Conservation (phyloP, 306 rosid genomes). For the Sphenostylis stenocarpa region DNA sequence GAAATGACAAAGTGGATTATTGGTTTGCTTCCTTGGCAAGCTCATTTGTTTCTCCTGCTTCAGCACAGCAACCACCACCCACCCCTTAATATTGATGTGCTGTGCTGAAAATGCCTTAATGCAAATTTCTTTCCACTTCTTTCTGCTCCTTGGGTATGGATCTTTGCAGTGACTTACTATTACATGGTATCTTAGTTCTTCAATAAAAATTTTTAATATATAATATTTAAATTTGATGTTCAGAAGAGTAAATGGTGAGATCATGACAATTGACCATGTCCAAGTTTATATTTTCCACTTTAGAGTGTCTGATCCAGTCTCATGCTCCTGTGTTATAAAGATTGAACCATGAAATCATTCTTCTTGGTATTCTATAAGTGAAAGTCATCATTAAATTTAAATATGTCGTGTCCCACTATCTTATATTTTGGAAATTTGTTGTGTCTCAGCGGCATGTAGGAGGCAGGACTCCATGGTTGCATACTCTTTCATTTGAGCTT, state of each 20-base stretch:
- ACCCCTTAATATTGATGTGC: neutral
- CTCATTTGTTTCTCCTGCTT: neutral
- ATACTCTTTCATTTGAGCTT: neutral
- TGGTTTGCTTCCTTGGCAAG: neutral
- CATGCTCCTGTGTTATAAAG: constrained; percentile 1
- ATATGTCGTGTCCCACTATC: no score
- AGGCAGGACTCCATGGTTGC: no score
- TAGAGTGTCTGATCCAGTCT: neutral
- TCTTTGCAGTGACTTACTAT: neutral
- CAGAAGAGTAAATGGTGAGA: neutral
- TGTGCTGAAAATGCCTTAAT: neutral
- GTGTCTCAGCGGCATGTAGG: no score
- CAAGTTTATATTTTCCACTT: neutral
- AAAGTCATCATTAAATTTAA: no score
- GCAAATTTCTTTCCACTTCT: neutral
- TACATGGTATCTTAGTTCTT: neutral
- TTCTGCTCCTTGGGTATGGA: neutral
- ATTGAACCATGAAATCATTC: no score
- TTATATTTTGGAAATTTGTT: no score
- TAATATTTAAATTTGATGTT: neutral
- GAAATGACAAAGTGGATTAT: constrained; percentile 4
- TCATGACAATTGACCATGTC: neutral
- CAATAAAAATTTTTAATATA: neutral
- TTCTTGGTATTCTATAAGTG: no score
- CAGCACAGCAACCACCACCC: neutral